Evolutionary conservation across 176 grass and related monocot species (phyloP), one percentile per base, ranked within the genome.

Genomic region (Eremochloa ophiuroides): DNA sequence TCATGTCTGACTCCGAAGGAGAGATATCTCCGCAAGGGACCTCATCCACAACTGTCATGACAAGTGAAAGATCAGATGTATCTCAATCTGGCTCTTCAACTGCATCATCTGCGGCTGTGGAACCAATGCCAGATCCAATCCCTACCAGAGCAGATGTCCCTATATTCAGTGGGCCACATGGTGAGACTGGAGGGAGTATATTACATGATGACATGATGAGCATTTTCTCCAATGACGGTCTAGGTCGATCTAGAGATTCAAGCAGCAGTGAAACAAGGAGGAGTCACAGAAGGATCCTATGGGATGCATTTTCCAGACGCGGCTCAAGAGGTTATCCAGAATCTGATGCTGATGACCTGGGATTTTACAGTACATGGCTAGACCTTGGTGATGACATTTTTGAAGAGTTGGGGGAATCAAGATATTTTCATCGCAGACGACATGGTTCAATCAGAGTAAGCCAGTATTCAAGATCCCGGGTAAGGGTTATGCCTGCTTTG

Each of bases 401-500:
- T 75, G 88, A 75, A 55, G 90, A 81, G 58, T 78, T 87, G 78
- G 92, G 91, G 69, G 95, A 89, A 33, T 84, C 87, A 83, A 82
- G 88, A 42, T 93, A 80, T 64, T 86, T 87, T 58, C 92, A 89
- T 77, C 85, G 74, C 8, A 94, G 95, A 48, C 95, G 81, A 20
- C 83, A 93, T 89, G 88, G 73, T 61, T 89, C 90, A 58, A 85
- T 86, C 72, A 88, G 88, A 91, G 83, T 93, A 80, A 98, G 89
- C 84, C 87, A 94, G 84, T 87, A 98, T 83, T 93, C 88, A 78
- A 94, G 92, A 94, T 91, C 95, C 37, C 80, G 78, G 90, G 92
- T 98, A 87, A 91, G 79, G 80, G 23, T 48, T 76, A 84, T 87
- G 65, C 13, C 71, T 61, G 35, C 30, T 35, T 18, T 67, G 55